Evolutionary conservation across 306 rosid species (phyloP), one percentile per base, ranked within the genome.

Genomic region (Begonia fuchsioides): DNA sequence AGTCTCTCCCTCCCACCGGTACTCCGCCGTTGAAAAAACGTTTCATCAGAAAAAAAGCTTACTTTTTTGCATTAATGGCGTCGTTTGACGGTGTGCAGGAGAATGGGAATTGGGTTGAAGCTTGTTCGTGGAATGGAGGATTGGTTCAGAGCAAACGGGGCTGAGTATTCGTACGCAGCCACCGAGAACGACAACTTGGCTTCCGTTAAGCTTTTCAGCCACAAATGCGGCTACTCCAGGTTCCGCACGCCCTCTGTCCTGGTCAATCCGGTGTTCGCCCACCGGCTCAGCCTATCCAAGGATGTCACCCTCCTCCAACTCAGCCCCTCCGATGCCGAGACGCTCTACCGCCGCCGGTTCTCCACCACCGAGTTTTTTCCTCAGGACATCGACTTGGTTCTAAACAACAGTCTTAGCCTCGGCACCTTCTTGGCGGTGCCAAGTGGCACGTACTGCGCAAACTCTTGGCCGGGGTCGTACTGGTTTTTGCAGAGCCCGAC

Each of bases 301-400:
- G 35, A 8, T 4, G 35, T 26, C 35, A 26, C 35, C 35, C 8
- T 26, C 7, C 35, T 26, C 35, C 5, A 26, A 26, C 7, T 26
- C 35, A 26, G 35, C 35, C 7, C 35, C 35, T 26, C 35, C 5
- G 35, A 26, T 5, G 35, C 35, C 35, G 35, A 26, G 35, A 26
- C 8, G 35, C 35, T 26, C 35, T 26, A 26, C 35, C 35, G 35
- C 35, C 35, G 35, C 8, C 8, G 35, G 8, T 26, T 26, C 35
- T 19, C 93, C 56, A 86, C 93, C 49, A 74, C 68, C n/a, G 95
- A 86, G 58, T 86, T 86, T 48, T 86, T 81, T 67, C 95, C 95
- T 5, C 85, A 80, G 39, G 95, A 86, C 71, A 72, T 86, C 56
- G 95, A 81, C 8, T 26, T 8, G 8, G 35, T 26, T 8, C 35